A percentile compares a stretch with the other conserved stretches of the same genome.
Conservation (phyloP, 257 asterid species). For the Solanum chiquidenum region DNA sequence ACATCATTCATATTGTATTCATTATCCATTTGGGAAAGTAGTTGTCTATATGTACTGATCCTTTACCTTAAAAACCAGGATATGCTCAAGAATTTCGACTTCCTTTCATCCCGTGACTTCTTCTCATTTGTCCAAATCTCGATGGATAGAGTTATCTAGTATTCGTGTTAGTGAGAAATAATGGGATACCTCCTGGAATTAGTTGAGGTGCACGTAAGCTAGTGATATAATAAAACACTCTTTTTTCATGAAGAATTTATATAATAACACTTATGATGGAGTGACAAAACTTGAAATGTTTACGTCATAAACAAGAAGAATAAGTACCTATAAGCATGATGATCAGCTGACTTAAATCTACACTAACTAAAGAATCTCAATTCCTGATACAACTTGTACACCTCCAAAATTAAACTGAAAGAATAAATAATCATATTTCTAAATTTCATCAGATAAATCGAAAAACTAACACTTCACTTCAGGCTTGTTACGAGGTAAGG, state of each 20-base stretch:
- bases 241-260: not conserved
- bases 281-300: not conserved
- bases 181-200: not conserved
- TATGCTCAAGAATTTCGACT: not conserved
- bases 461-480: not conserved
- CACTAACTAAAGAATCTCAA: not conserved
- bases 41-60: not conserved
- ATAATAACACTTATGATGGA: not conserved
- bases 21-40: not conserved
- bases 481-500: slow-evolving; percentile 8
- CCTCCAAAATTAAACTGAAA: not conserved
- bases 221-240: not conserved
- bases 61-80: not conserved
- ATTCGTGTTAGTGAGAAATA: not conserved
- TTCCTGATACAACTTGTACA: not conserved
- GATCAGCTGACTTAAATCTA: not conserved
- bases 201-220: not conserved
- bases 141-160: not conserved
- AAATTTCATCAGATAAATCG: not conserved
- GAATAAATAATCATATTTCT: not conserved
- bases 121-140: not conserved
- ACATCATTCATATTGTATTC: not conserved
- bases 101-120: not conserved
- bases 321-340: not conserved
- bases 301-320: not conserved